These are phyloP conservation scores for Melanopsichium pennsylvanicum DNA, from an alignment of 1,284 basidiomycete genomes.

Conservation along the genomic window DNA sequence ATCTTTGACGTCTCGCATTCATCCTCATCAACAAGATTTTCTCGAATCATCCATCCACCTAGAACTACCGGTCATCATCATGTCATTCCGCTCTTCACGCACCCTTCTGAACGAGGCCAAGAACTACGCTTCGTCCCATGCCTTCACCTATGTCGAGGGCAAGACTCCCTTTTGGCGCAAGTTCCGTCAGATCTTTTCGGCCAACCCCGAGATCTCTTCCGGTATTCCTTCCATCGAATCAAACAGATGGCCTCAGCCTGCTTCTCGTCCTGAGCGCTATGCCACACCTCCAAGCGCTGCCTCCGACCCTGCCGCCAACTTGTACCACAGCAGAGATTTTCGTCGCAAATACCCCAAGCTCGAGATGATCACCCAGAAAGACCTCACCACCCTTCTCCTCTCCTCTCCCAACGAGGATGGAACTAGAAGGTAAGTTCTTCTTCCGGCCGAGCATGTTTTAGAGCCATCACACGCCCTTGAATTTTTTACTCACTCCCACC, in stretches of 20 bases:
- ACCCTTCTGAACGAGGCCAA: conserved; percentile 49
- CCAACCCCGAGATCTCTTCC: conserved; percentile 89
- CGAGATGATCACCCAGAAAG: conserved; percentile 63
- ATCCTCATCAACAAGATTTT: neutral
- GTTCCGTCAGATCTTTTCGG: conserved; percentile 62
- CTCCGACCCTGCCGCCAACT: conserved; percentile 52
- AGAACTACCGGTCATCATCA: conserved; percentile 4
- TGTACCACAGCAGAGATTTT: conserved; percentile 92
- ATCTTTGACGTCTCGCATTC: too few relatives aligned
- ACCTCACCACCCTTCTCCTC: conserved; percentile 76
- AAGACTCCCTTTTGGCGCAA: conserved; percentile 65
- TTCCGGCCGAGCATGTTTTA: too few relatives aligned
- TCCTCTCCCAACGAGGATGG: conserved; percentile 74
- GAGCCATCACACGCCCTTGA: too few relatives aligned
- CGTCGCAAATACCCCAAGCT: conserved; percentile 88
- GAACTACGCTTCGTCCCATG: conserved; percentile 56
- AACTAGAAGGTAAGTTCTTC: conserved; percentile 55
- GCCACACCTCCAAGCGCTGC: conserved; percentile 81
- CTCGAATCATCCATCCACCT: too few relatives aligned
- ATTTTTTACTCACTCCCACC: too few relatives aligned
- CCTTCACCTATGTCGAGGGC: conserved; percentile 61
- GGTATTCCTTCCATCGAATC: conserved; percentile 80
- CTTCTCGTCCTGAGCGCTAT: conserved; percentile 83
- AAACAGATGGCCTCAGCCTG: conserved; percentile 85
- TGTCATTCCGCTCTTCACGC: conserved; percentile 47